Percentiles rank a stretch among this genome's conserved stretches.
phyloP scores from a whole-genome alignment of 768 basidiomycete species.

The Psilocybe sp. region DNA sequence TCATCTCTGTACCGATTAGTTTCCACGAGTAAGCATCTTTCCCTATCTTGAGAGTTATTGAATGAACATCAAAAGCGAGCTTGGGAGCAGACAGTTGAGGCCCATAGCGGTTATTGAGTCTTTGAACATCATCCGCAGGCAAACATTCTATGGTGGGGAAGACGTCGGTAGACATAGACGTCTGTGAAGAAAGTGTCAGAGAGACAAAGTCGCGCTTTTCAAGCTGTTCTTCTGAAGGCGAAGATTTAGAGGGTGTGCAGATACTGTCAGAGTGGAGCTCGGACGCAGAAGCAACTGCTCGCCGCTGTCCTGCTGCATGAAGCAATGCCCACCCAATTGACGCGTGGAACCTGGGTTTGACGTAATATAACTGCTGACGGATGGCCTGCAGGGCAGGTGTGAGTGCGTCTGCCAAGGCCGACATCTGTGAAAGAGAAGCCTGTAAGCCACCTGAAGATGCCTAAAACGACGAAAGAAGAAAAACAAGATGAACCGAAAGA shows the following conservation, averaged over 20 bases:
- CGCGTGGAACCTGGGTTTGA: conserved; percentile 79
- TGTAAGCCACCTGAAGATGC: not conserved
- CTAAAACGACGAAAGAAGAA: conserved; percentile 1
- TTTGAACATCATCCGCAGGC: conserved; percentile 42
- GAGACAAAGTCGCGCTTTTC: not conserved
- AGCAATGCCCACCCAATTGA: conserved; percentile 89
- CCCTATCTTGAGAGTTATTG: conserved; percentile 67
- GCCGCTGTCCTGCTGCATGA: conserved; percentile 20
- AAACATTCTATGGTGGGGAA: conserved; percentile 53
- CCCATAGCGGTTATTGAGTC: conserved; percentile 50
- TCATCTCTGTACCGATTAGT: conserved; percentile 23
- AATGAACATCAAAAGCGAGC: conserved; percentile 50
- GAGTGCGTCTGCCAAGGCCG: conserved; percentile 50
- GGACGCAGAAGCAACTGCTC: conserved; percentile 2
- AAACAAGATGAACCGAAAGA: conserved; percentile 1
- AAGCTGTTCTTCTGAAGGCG: conserved; percentile 8
- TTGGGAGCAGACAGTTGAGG: conserved; percentile 35
- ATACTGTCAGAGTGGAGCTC: conserved; percentile 12
- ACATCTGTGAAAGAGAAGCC: conserved; percentile 44
- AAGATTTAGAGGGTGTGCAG: conserved; percentile 10
- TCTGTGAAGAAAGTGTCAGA: conserved; percentile 11
- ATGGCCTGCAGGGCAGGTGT: conserved; percentile 55
- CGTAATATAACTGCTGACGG: conserved; percentile 79
- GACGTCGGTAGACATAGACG: conserved; percentile 3
- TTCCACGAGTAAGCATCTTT: conserved; percentile 57